phyloP scores from a whole-genome alignment of 768 basidiomycete genomes.

The Pleurotus platypus region DNA sequence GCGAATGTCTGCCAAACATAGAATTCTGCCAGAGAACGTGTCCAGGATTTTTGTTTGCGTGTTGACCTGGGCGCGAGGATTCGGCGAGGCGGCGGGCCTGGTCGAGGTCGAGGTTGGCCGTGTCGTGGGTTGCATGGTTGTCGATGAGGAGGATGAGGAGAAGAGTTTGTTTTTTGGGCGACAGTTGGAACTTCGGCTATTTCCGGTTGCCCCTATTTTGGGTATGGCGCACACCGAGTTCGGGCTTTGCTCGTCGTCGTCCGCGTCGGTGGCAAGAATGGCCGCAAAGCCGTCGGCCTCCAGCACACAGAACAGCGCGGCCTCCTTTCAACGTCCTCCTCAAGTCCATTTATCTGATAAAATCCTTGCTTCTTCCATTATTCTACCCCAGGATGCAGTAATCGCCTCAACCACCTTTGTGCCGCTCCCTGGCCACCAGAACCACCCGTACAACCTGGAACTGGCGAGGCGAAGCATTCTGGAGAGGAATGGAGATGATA shows the following conservation, averaged over 20 bases:
- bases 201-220: neutral
- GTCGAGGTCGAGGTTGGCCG: slow-evolving; percentile 61
- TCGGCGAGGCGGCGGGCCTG: slow-evolving; percentile 54
- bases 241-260: too few species aligned
- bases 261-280: neutral
- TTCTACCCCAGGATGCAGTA: slow-evolving; percentile 37
- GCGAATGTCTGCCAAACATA: slow-evolving; percentile 93
- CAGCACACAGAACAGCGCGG: neutral
- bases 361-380: slow-evolving; percentile 44
- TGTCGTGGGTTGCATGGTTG: slow-evolving; percentile 47
- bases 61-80: slow-evolving; percentile 52
- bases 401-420: slow-evolving; percentile 46
- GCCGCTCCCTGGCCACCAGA: slow-evolving; percentile 20
- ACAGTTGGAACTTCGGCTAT: neutral
- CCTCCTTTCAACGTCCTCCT: neutral
- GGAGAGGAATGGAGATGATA: slow-evolving; percentile 27
- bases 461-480: slow-evolving; percentile 48
- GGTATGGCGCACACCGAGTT: too few species aligned
- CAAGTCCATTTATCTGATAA: slow-evolving; percentile 23
- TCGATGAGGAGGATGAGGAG: slow-evolving; percentile 15
- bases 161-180: slow-evolving; percentile 15
- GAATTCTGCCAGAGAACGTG: slow-evolving; percentile 77
- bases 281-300: neutral
- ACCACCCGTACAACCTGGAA: slow-evolving; percentile 37
- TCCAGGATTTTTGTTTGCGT: slow-evolving; percentile 80